A percentile compares a stretch with the other conserved stretches of the same genome.
Conservation (phyloP, 805 yeast genomes). For the Pichia eremophila region DNA sequence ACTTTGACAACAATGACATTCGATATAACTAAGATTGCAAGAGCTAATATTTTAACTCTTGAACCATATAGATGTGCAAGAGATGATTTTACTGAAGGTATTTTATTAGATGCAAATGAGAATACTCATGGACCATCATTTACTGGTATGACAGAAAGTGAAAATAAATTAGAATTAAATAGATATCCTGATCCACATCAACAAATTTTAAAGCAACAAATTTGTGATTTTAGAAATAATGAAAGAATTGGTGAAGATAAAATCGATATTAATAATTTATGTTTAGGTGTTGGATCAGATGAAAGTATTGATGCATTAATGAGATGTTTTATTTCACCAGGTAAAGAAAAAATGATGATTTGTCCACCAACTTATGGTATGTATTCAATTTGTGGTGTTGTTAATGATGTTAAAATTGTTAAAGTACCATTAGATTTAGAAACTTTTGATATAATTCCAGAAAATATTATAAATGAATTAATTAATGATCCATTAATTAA, state of each 20-base stretch:
- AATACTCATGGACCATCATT: conserved; percentile 88
- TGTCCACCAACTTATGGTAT: conserved; percentile 98
- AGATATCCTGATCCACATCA: conserved; percentile 98
- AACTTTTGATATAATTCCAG: conserved; percentile 55
- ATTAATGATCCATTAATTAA: conserved; percentile 54
- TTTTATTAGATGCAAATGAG: conserved; percentile 91
- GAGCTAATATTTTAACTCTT: conserved; percentile 76
- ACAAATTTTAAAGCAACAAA: conserved; percentile 56
- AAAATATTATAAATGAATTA: conserved; percentile 43
- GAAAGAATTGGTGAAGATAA: conserved; percentile 20
- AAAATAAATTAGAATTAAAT: conserved; percentile 51
- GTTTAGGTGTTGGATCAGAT: conserved; percentile 95
- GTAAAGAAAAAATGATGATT: conserved; percentile 67
- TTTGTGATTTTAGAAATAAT: conserved; percentile 62
- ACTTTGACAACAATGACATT: conserved; percentile 36
- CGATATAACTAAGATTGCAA: conserved; percentile 48
- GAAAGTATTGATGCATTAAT: conserved; percentile 87
- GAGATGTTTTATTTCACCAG: conserved; percentile 77
- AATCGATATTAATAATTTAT: conserved; percentile 54
- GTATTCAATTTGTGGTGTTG: conserved; percentile 85
- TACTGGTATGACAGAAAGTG: conserved; percentile 32
- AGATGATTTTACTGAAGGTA: conserved; percentile 86
- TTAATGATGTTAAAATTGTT: conserved; percentile 77
- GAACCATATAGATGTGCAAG: conserved; percentile 96
- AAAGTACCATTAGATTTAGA: conserved; percentile 64